Percentiles rank a stretch among this genome's conserved stretches.
Evolutionary conservation across 257 asterid genomes (phyloP).

Genomic region (Nicotiana knightiana): DNA sequence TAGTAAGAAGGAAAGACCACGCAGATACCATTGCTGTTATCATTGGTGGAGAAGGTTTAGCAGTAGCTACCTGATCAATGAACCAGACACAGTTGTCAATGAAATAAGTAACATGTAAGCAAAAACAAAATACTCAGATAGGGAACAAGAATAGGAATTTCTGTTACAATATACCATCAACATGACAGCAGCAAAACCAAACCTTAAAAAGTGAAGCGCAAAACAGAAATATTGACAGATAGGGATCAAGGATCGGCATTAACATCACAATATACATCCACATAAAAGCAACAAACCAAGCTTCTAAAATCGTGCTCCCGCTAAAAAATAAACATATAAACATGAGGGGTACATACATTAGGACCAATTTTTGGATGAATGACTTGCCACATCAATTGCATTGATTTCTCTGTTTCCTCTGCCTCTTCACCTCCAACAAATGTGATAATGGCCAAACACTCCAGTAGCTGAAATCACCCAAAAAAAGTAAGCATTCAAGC

Average conservation of each 20-base stretch:
- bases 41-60: constrained; percentile 57
- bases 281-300: constrained; percentile 1
- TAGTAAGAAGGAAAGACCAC: constrained; percentile 87
- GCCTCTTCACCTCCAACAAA: constrained; percentile 91
- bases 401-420: constrained; percentile 72
- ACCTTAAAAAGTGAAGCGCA: background rate
- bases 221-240: background rate
- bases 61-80: constrained; percentile 55
- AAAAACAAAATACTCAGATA: background rate
- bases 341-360: constrained; percentile 49
- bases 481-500: background rate
- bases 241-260: background rate
- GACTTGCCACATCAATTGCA: constrained; percentile 95
- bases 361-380: constrained; percentile 89
- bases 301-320: background rate
- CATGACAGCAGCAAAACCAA: background rate
- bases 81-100: background rate
- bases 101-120: background rate
- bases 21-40: constrained; percentile 65
- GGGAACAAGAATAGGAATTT: background rate
- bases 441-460: constrained; percentile 79
- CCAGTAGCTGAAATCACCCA: constrained; percentile 51
- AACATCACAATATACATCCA: background rate
- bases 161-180: background rate
- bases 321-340: background rate